Evolutionary conservation across 1,284 basidiomycete genomes (phyloP).

Genomic region (Stereum hirsutum): DNA sequence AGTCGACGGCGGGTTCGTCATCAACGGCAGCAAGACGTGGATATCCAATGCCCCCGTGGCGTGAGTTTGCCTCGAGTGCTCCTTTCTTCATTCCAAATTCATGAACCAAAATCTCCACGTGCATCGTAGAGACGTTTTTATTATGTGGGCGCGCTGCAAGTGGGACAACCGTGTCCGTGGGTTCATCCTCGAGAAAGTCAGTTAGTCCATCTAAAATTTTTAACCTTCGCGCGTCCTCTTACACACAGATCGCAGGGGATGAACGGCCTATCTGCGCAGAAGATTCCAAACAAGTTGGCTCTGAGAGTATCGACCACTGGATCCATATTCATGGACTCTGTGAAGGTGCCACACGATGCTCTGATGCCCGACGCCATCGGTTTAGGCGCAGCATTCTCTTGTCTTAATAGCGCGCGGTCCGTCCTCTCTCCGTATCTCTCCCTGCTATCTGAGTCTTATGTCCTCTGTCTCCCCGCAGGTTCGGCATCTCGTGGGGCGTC

Average conservation of each 20-base stretch:
- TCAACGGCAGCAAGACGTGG: conserved; percentile 96
- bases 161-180: conserved; percentile 92
- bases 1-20: conserved; percentile 73
- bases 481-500: conserved; percentile 89
- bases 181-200: conserved; percentile 85
- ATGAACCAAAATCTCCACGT: not conserved
- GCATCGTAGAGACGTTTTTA: conserved; percentile 66
- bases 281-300: conserved; percentile 91
- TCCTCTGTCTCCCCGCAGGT: conserved; percentile 27
- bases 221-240: not conserved
- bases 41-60: conserved; percentile 88
- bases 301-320: conserved; percentile 88
- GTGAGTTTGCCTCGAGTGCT: conserved; percentile 28
- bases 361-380: conserved; percentile 73
- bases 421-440: conserved; percentile 3
- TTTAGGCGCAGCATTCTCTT: conserved; percentile 81
- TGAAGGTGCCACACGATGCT: conserved; percentile 60
- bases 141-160: conserved; percentile 93
- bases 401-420: conserved; percentile 81
- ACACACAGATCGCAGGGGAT: conserved; percentile 48
- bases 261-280: conserved; percentile 78
- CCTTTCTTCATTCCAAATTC: not conserved
- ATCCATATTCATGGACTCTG: conserved; percentile 89
- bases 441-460: not conserved
- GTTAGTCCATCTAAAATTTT: not conserved